Evolutionary conservation across 2,329 filamentous ascomycete species (phyloP), one percentile per base, ranked within the genome.

Genomic region (Sphaceloma murrayae): DNA sequence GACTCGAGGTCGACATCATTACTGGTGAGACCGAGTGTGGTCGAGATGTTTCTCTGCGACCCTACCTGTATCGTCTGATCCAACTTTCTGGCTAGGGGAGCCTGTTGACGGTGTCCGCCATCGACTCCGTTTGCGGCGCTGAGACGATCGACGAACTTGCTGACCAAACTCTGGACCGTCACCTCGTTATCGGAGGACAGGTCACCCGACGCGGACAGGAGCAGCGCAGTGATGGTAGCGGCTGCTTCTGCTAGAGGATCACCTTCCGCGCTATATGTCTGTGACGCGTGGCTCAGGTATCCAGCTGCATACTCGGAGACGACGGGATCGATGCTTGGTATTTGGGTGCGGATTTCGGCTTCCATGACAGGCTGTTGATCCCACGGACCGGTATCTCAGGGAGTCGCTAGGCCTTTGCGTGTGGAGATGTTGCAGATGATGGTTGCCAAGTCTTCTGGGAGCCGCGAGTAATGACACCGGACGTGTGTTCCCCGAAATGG

Each of bases 61-160:
- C 86, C 85, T 57, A 98, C 89, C 65, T 95, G 85, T 64, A 95
- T 85, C 49, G 88, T 85, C 64, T 96, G 88, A 58, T 96, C 91
- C 14, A 98, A 77, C 56, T 86, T 83, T 64, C 74, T 86, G 48
- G 89, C 85, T 5, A 78, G 76, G 14, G 85, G 82, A 7, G 84
- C 84, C 54, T 81, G 77, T 58, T 81, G 78, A 51, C 73, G 70
- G 43, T 73, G 72, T 62, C 86, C 77, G 38, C 78, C 73, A 63
- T 81, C 72, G 39, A 69, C 59, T 46, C 79, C 84, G 67, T 85
- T 82, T 47, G 77, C 76, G 49, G 79, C 77, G 58, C 79, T 82
- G 53, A 95, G 81, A 55, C 79, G 82, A 50, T 81, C 74, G 46
- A 94, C 85, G 75, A 94, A 94, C 67, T 88, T 94, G 54, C 82